These are phyloP conservation scores for Citrus unshiu DNA, from an alignment of 345 rosid species.

Conservation along the genomic window DNA sequence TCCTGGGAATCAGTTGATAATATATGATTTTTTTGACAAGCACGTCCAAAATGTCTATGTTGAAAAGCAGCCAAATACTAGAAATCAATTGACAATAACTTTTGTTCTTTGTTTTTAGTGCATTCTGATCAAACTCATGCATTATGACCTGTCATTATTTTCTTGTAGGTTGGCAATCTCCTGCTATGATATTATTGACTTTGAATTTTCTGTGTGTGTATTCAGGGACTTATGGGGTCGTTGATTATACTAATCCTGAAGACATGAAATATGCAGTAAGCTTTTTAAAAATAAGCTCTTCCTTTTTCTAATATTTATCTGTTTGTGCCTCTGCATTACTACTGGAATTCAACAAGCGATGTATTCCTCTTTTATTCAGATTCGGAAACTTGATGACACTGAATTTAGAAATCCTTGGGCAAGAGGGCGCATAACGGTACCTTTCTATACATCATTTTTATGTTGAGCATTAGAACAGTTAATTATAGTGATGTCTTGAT, in stretches of 20 bases:
- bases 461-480: background rate
- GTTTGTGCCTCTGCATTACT: background rate
- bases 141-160: background rate
- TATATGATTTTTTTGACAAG: background rate
- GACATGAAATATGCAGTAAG: slow-evolving; percentile 98
- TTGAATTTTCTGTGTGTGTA: background rate
- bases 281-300: slow-evolving; percentile 4
- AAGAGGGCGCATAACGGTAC: slow-evolving; percentile 13
- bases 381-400: slow-evolving; percentile 22
- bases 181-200: background rate
- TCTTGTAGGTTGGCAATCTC: background rate
- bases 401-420: slow-evolving; percentile 24
- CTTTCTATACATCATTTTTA: background rate
- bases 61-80: background rate
- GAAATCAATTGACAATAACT: background rate
- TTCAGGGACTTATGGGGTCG: slow-evolving; percentile 86
- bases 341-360: background rate
- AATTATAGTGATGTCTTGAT: background rate
- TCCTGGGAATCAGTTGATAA: background rate
- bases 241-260: slow-evolving; percentile 85
- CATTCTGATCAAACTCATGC: background rate
- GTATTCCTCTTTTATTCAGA: background rate
- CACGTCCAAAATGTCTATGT: background rate
- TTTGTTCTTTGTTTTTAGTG: background rate
- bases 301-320: background rate